Evolutionary conservation across 129 eudicot species (phyloP).

Genomic region (Saussurea involucrata): DNA sequence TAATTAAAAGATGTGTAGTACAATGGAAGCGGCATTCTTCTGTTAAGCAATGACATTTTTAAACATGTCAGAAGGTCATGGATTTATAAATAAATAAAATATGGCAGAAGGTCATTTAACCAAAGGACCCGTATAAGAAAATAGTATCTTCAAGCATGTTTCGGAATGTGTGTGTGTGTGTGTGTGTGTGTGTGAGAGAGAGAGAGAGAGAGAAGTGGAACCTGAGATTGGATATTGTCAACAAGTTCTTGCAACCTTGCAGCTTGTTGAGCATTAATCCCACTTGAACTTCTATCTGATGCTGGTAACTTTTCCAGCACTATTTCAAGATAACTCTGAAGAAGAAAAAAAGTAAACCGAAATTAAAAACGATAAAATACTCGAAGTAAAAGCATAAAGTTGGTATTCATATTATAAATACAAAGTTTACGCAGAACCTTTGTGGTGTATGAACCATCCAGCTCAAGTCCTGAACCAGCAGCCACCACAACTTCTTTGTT

Average conservation of each 20-base stretch:
- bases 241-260: slow-evolving; percentile 92
- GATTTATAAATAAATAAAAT: too few species aligned
- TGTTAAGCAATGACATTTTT: background rate
- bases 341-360: background rate
- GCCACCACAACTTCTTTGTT: slow-evolving; percentile 74
- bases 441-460: slow-evolving; percentile 94
- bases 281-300: slow-evolving; percentile 64
- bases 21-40: background rate
- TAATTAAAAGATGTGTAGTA: background rate
- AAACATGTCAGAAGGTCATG: too few species aligned
- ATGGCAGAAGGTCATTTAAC: background rate
- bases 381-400: background rate
- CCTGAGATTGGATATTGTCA: slow-evolving; percentile 92
- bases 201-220: slow-evolving; percentile 13
- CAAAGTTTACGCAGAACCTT: slow-evolving; percentile 44
- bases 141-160: background rate
- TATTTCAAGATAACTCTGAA: slow-evolving; percentile 89
- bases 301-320: slow-evolving; percentile 83
- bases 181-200: slow-evolving; percentile 1
- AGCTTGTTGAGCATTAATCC: slow-evolving; percentile 82
- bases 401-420: background rate
- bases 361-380: background rate
- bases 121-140: background rate
- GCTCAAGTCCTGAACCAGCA: slow-evolving; percentile 80
- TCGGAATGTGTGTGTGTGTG: background rate